Evolutionary conservation across 2,329 filamentous ascomycete genomes (phyloP).

Genomic region (Hymenoscyphus fraxineus): DNA sequence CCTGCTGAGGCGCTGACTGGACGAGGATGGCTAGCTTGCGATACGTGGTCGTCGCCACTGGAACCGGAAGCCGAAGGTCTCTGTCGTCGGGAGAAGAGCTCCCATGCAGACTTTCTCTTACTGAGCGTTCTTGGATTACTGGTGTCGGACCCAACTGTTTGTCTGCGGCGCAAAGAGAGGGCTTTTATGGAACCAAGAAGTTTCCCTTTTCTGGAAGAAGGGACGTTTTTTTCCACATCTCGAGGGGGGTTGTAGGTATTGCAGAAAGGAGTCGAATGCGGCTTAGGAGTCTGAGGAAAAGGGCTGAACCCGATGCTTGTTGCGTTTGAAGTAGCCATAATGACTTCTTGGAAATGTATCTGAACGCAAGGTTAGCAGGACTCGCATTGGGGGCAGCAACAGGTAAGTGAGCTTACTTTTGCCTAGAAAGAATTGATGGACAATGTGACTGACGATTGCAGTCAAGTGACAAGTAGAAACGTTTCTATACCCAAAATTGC

Average conservation of each 20-base stretch:
- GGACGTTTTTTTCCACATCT: neutral
- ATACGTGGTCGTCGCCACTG: neutral
- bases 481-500: slow-evolving; percentile 22
- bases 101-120: slow-evolving; percentile 20
- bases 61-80: neutral
- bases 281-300: slow-evolving; percentile 16
- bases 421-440: neutral
- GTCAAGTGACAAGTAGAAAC: neutral
- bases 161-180: slow-evolving; percentile 7
- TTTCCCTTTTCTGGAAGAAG: slow-evolving; percentile 3
- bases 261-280: neutral
- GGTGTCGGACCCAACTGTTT: slow-evolving; percentile 8
- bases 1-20: slow-evolving; percentile 15
- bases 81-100: slow-evolving; percentile 16
- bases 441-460: neutral
- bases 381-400: neutral
- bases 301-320: slow-evolving; percentile 14
- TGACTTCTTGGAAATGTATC: slow-evolving; percentile 11
- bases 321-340: slow-evolving; percentile 19
- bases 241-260: neutral
- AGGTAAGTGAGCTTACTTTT: neutral
- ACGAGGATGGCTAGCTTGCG: neutral
- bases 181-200: slow-evolving; percentile 16
- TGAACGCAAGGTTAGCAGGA: neutral
- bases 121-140: slow-evolving; percentile 8